Base-by-base conservation (phyloP, 495 filamentous ascomycete genomes). In the Penicillium pulvis region DNA sequence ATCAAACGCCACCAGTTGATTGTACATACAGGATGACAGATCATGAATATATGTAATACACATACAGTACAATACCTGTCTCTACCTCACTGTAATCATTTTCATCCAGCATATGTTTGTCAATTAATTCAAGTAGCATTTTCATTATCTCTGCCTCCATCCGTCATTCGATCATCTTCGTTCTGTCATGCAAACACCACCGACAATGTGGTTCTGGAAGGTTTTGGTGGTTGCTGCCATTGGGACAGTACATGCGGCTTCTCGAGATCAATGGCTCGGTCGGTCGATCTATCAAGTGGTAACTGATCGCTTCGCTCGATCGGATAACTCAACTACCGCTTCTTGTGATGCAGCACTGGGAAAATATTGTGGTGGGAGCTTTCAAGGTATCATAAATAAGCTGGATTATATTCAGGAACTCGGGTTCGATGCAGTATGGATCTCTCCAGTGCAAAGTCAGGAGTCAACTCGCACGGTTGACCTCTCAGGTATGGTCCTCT, bases 301-400 rank as follows among this genome's bases (percentile, higher is more conserved):
- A 31, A 88, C 85, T 11, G 87, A 90, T 65, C 79, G 88, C 17
- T 85, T 90, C 55, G 87, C 86, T 47, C 83, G 81, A 35, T 79
- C 83, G 30, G 75, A 88, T 69, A 84, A 81, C 7, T 81, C 81
- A n/a, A 41, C 39, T 7, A 41, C 16, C 16, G 39, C 39, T 16
- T 55, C 30, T 70, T 81, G 58, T 60, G 28, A 63, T 39, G 24
- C 59, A 17, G 51, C 4, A 12, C 48, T 53, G 23, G 59, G 59
- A 28, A n/a, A 59, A 10, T 90, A 90, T 71, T 92, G 89, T 62
- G 88, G 87, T 41, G 89, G 89, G 1, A 87, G 80, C n/a, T 90
- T 80, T 63, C 71, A 71, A 44, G 89, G 89, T 5, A 79, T 92
- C 53, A 83, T 85, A 49, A 79, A 84, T 33, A 80, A 61, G 19